phyloP scores from a whole-genome alignment of 805 yeast genomes.

The Kodamaea nitidulidarum region DNA sequence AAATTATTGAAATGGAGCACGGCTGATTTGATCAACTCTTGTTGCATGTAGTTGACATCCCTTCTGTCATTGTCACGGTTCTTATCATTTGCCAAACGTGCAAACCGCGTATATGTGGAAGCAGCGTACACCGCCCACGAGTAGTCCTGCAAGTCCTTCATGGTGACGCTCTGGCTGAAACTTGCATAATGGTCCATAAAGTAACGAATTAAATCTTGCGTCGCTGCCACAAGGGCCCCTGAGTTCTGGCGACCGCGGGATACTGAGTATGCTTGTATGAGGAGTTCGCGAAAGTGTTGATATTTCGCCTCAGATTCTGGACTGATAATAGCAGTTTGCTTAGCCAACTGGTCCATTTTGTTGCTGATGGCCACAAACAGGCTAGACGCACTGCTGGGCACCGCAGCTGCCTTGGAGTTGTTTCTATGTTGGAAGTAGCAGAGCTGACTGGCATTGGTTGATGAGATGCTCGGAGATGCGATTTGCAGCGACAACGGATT shows the following conservation, averaged over 20 bases:
- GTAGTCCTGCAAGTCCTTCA: slow-evolving; percentile 22
- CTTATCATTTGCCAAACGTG: slow-evolving; percentile 27
- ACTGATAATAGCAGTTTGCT: slow-evolving; percentile 1
- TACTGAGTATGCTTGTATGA: slow-evolving; percentile 20
- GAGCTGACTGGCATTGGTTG: slow-evolving; percentile 3
- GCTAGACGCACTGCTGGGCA: slow-evolving; percentile 1
- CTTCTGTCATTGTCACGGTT: slow-evolving; percentile 39
- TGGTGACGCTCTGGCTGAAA: slow-evolving; percentile 16
- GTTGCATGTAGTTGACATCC: slow-evolving; percentile 24
- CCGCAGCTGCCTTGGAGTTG: slow-evolving; percentile 5
- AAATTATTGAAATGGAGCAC: slow-evolving; percentile 29
- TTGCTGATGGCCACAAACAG: slow-evolving; percentile 1
- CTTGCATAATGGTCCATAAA: slow-evolving; percentile 16
- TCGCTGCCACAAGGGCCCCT: neutral
- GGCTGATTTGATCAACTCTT: slow-evolving; percentile 29
- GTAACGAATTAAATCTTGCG: slow-evolving; percentile 4
- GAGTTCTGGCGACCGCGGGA: slow-evolving; percentile 4
- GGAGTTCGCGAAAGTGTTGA: slow-evolving; percentile 28
- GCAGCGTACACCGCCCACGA: slow-evolving; percentile 21
- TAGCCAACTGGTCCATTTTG: slow-evolving; percentile 5
- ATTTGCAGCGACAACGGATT: slow-evolving; percentile 7
- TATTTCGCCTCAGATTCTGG: slow-evolving; percentile 18
- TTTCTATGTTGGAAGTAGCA: slow-evolving; percentile 7
- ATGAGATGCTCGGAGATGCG: neutral
- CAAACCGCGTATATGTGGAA: slow-evolving; percentile 27